Evolutionary conservation across 1,139 yeast species (phyloP), one percentile per base, ranked within the genome.

Genomic region (Geotrichum klebahnii): DNA sequence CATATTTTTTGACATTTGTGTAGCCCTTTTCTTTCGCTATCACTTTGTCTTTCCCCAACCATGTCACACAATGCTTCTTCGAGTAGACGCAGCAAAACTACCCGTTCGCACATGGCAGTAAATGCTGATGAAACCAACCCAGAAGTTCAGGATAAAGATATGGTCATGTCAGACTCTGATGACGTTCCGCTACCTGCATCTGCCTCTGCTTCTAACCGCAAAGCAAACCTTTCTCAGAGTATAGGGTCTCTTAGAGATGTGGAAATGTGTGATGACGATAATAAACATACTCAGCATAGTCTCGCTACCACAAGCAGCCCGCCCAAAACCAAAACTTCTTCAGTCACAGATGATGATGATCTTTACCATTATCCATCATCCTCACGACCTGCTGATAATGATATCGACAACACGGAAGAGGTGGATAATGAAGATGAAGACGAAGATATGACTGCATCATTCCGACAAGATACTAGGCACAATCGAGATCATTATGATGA

Each of bases 381-480:
- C 2, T 23, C 44, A 5, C 39, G 37, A 8, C 32, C 36, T 26
- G 38, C 28, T 16, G 59, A 59, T 3, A 58, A 55, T 16, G 61
- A 55, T 14, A 62, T 58, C 1, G 66, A 59, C n/a, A 60, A 56
- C 4, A 55, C 59, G 14, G 53, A 58, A 39, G 53, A 47, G 16
- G 46, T 57, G 23, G 37, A 36, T 46, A 28, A 55, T 59, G 50
- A 52, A 55, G 42, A 55, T 57, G 19, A 58, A 55, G 35, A 60
- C 55, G 32, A 58, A 58, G 52, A 58, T 57, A 54, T 48, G 61
- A 40, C 56, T 31, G 31, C 55, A 54, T 23, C 56, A 52, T 29
- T 51, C 55, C 46, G 52, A 54, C 52, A 51, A 58, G 52, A 31
- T 57, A 54, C 38, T 60, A 55, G 22, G 62, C 56, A 41, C 24